Percentiles rank a stretch among this genome's conserved stretches.
Conservation (phyloP, 106 monocot species). For the Gastrodia elata region DNA sequence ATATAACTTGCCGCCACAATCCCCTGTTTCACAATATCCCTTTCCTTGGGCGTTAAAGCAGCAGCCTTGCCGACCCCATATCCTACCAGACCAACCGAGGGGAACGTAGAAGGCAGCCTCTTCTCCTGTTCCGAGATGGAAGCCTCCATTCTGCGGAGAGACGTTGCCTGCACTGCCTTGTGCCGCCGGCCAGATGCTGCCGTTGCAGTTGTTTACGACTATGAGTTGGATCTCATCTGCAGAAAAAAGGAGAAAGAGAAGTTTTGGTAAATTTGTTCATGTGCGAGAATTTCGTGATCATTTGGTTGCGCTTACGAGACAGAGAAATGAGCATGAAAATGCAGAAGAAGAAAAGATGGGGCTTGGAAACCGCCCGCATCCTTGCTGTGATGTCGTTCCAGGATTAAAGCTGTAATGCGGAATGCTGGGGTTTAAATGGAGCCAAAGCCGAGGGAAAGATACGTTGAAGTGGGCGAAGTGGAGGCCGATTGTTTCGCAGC, state of each 20-base stretch:
- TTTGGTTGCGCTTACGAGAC: conserved; percentile 8
- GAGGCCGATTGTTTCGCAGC: not conserved
- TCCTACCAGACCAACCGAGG: conserved; percentile 35
- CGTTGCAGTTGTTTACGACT: conserved; percentile 58
- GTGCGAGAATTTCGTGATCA: not conserved
- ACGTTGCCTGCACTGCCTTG: conserved; percentile 39
- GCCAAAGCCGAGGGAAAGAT: no score
- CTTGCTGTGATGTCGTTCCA: not conserved
- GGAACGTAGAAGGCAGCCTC: conserved; percentile 29
- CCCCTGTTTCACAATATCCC: conserved; percentile 24
- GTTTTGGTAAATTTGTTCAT: not conserved
- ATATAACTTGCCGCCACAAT: conserved; percentile 17
- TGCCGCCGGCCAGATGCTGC: conserved; percentile 48
- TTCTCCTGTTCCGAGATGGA: conserved; percentile 32
- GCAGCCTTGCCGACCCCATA: conserved; percentile 29
- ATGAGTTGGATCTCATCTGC: conserved; percentile 29
- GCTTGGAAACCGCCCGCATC: conserved; percentile 9
- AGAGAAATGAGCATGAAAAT: conserved; percentile 10
- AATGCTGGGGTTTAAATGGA: not conserved
- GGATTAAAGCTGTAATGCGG: not conserved
- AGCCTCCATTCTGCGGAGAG: conserved; percentile 35
- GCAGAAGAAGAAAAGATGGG: conserved; percentile 12
- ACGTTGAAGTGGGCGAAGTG: conserved; percentile 1
- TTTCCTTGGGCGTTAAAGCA: conserved; percentile 19
- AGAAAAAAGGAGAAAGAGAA: not conserved